Percentiles rank a stretch among this genome's conserved stretches.
Evolutionary conservation across 2,329 filamentous ascomycete species (phyloP).

Genomic region (Arthrobotrys sphaeroides): DNA sequence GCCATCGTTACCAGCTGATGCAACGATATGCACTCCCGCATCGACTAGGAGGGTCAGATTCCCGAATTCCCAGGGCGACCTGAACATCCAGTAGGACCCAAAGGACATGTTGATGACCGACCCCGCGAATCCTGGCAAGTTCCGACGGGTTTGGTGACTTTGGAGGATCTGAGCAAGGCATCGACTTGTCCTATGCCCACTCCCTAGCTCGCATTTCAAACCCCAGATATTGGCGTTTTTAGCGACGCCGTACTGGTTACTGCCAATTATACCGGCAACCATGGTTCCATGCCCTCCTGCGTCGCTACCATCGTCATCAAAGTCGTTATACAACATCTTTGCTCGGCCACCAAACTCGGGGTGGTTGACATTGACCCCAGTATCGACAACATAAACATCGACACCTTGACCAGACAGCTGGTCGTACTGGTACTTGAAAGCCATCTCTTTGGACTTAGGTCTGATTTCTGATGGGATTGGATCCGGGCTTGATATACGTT

Average conservation of each 20-base stretch:
- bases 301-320: not conserved
- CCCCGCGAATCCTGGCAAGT: not conserved
- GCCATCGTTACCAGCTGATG: slow-evolving; percentile 9
- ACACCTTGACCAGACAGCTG: slow-evolving; percentile 14
- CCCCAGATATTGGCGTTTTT: slow-evolving; percentile 30
- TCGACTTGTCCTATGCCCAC: not conserved
- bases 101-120: slow-evolving; percentile 31
- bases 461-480: not conserved
- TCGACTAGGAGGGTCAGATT: slow-evolving; percentile 5
- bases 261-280: slow-evolving; percentile 19
- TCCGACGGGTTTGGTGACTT: slow-evolving; percentile 1
- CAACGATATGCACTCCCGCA: slow-evolving; percentile 13
- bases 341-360: slow-evolving; percentile 18
- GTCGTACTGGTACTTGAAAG: slow-evolving; percentile 10
- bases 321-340: not conserved
- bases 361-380: not conserved
- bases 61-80: not conserved
- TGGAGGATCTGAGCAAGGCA: not conserved
- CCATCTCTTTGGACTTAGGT: not conserved
- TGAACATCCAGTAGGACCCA: not conserved
- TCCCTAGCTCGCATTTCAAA: slow-evolving; percentile 14
- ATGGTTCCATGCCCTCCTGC: not conserved
- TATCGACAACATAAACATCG: slow-evolving; percentile 13
- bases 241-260: slow-evolving; percentile 10
- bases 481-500: slow-evolving; percentile 4